Evolutionary conservation across 2,329 filamentous ascomycete genomes (phyloP), one percentile per base, ranked within the genome.

Genomic region (Calonectria crousiana): DNA sequence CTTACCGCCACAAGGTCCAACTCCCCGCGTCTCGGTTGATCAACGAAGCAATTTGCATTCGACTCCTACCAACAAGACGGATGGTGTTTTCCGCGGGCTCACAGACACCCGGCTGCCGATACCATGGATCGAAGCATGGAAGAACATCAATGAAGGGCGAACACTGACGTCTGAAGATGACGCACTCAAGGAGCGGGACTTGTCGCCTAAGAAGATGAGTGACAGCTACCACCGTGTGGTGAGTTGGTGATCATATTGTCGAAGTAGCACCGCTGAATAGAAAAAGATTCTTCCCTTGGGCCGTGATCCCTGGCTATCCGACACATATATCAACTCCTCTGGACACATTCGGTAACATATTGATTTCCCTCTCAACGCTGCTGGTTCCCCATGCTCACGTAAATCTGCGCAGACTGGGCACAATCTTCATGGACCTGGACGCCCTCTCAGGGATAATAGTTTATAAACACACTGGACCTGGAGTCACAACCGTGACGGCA

Each of bases 351-450:
- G 92, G 81, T 76, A 80, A 80, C 10, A 6, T 34, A 51, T 26
- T 10, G 32, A 1, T 4, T 6, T 14, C 11, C 34, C 4, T 18
- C 13, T 20, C 1, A 23, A 34, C 16, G 28, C 28, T 11, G 56
- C n/a, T 49, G 16, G 0, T 4, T 0, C 8, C 26, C 6, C 38
- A n/a, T 65, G 11, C 56, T 32, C 34, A 70, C 30, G n/a, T 10
- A 41, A 9, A 23, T 23, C 4, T 6, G n/a, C 6, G 28, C 11
- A 82, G 81, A 68, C 87, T 95, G 10, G 94, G 94, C 0, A 92
- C 93, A 0, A 86, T 96, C 20, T 91, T 96, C 75, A 95, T 95
- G 93, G 94, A 96, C 76, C 88, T 96, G 2, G 94, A 96, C 84
- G 94, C 94, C 0, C 85, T 96, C 10, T 93, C 93, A 0, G 94